Evolutionary conservation across 257 asterid species (phyloP), one percentile per base, ranked within the genome.

Genomic region (Ilex asprella): DNA sequence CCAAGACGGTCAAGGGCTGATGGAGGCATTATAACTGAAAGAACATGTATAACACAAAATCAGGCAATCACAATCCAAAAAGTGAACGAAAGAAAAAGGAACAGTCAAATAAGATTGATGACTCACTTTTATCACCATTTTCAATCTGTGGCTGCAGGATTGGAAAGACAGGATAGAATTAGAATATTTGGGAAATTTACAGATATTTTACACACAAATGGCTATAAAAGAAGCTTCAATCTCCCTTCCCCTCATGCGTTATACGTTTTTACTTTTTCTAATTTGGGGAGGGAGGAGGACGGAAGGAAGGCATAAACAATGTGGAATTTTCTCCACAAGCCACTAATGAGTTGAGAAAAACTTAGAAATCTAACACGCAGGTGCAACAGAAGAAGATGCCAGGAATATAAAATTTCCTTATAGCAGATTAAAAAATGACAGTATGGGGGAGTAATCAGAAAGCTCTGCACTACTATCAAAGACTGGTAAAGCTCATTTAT

Each of bases 1-100:
- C 99, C 97, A 50, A 93, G 97, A 58, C 92, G 97, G 47, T 93
- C 95, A 59, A 93, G 96, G 54, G 99, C 97, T 53, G 99, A 93
- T 29, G 99, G 96, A 41, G 99, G 99, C 99, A 89, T 93, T 77
- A 93, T 93, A 72, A 93, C 99, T 93, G 90, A 55, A 46, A 56
- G 39, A 63, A 49, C 41, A 73, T 16, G 59, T 15, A 15, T n/a
- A 52, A 27, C 50, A 39, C 49, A 60, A 52, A 39, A 55, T 72
- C 1, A 54, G 56, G 7, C 30, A 60, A 30, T 31, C 60, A 55
- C 59, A 39, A 59, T 44, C 67, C 41, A 50, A 55, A 56, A 8
- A 53, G 58, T 14, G 29, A 27, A 46, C 29, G 41, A 39, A 39
- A 65, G 47, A 35, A 39, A 16, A 30, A 35, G 35, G 31, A 35